These are phyloP conservation scores for Lachnellula arida DNA, from an alignment of 2,329 filamentous ascomycete genomes.

Conservation along the genomic window DNA sequence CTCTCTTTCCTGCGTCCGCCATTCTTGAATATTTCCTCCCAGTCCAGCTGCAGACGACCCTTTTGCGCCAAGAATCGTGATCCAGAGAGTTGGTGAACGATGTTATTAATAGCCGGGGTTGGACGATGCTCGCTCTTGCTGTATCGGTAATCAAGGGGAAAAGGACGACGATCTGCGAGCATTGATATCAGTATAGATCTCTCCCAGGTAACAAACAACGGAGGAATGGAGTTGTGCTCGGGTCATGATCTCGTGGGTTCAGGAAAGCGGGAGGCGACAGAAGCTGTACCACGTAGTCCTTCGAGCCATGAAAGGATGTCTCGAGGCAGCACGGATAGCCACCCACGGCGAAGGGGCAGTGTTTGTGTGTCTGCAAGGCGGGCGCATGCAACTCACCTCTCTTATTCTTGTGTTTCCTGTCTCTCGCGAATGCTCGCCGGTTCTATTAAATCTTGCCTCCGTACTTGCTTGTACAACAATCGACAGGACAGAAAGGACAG, in stretches of 20 bases:
- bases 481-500: slow-evolving; percentile 21
- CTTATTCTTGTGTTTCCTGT: slow-evolving; percentile 8
- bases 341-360: slow-evolving; percentile 13
- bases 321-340: slow-evolving; percentile 23
- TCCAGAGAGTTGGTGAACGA: slow-evolving; percentile 7
- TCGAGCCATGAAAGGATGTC: slow-evolving; percentile 21
- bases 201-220: slow-evolving; percentile 15
- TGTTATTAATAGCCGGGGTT: slow-evolving; percentile 12
- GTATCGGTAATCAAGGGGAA: neutral
- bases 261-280: slow-evolving; percentile 14
- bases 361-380: slow-evolving; percentile 23
- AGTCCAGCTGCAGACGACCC: slow-evolving; percentile 20
- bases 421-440: slow-evolving; percentile 13
- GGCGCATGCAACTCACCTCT: slow-evolving; percentile 23
- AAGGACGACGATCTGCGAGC: slow-evolving; percentile 14
- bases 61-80: slow-evolving; percentile 4
- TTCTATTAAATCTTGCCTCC: slow-evolving; percentile 12
- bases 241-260: slow-evolving; percentile 24
- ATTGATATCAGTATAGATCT: slow-evolving; percentile 20
- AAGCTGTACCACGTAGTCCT: slow-evolving; percentile 17
- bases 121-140: slow-evolving; percentile 9
- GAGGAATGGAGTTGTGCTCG: slow-evolving; percentile 8
- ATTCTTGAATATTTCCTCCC: slow-evolving; percentile 24
- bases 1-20: slow-evolving; percentile 23
- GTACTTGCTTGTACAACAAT: slow-evolving; percentile 16